phyloP scores from a whole-genome alignment of 352 stramenopile genomes.

The Phytophthora fragariae region DNA sequence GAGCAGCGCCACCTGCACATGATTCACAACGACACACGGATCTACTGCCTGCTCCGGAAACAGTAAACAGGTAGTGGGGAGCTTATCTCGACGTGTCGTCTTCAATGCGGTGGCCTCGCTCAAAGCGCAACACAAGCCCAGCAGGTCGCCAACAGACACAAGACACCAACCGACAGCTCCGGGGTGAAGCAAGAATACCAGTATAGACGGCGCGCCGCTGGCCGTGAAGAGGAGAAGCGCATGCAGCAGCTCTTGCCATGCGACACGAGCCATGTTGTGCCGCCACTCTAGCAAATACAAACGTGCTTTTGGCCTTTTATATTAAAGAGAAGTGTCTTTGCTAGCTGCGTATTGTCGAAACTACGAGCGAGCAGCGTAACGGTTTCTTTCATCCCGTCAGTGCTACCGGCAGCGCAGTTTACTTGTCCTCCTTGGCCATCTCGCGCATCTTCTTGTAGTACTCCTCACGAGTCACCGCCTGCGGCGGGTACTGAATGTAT shows the following conservation, averaged over 20 bases:
- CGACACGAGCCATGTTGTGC: background rate
- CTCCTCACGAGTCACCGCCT: constrained; percentile 79
- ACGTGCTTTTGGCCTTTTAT: constrained; percentile 30
- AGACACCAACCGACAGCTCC: background rate
- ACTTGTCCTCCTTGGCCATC: constrained; percentile 69
- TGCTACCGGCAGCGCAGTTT: background rate
- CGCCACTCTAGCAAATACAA: constrained; percentile 24
- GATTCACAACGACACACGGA: constrained; percentile 96
- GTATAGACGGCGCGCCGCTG: constrained; percentile 28
- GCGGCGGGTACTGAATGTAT: constrained; percentile 88
- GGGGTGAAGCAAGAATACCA: constrained; percentile 4
- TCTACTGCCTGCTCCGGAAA: constrained; percentile 94
- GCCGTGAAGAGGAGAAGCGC: background rate
- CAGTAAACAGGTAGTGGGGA: constrained; percentile 54
- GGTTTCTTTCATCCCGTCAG: background rate
- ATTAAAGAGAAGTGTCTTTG: constrained; percentile 13
- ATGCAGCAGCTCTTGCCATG: background rate
- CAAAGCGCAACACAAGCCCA: background rate
- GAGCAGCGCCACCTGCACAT: constrained; percentile 97
- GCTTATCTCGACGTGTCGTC: background rate
- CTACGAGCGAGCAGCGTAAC: background rate
- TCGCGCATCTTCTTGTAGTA: constrained; percentile 81
- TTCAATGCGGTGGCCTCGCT: background rate
- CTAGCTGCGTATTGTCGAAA: background rate
- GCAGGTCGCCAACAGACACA: constrained; percentile 7